Evolutionary conservation across 768 basidiomycete species (phyloP).

Genomic region (Rhizopogon vulgaris): DNA sequence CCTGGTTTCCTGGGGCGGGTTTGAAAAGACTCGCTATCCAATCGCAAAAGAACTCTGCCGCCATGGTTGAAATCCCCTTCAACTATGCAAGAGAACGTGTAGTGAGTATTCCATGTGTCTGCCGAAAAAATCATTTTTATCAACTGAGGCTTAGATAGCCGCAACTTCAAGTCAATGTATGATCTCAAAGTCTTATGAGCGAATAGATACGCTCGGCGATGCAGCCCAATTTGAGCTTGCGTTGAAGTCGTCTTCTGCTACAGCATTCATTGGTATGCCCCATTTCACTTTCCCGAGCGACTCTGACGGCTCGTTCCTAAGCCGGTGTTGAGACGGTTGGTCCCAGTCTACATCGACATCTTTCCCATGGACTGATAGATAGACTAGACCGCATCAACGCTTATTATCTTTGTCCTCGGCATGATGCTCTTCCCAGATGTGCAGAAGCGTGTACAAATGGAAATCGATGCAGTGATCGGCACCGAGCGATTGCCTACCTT

Average conservation of each 20-base stretch:
- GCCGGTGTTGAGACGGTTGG: slow-evolving; percentile 27
- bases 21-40: slow-evolving; percentile 23
- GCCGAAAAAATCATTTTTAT: background rate
- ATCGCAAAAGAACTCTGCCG: slow-evolving; percentile 21
- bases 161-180: slow-evolving; percentile 20
- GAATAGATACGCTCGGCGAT: slow-evolving; percentile 7
- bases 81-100: slow-evolving; percentile 21
- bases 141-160: slow-evolving; percentile 8
- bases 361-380: slow-evolving; percentile 1
- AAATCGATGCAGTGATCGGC: slow-evolving; percentile 28
- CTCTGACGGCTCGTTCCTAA: background rate
- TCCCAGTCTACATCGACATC: background rate
- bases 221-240: slow-evolving; percentile 21
- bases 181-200: slow-evolving; percentile 24
- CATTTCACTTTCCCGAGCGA: slow-evolving; percentile 3
- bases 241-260: slow-evolving; percentile 25
- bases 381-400: slow-evolving; percentile 26
- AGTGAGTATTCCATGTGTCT: slow-evolving; percentile 7
- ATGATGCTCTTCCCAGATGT: slow-evolving; percentile 30
- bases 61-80: slow-evolving; percentile 26
- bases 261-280: slow-evolving; percentile 25
- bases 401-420: slow-evolving; percentile 25
- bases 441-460: slow-evolving; percentile 27
- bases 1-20: slow-evolving; percentile 32
- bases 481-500: slow-evolving; percentile 19